phyloP scores from a whole-genome alignment of 176 grass and related monocot genomes.

The Raddia guianensis region DNA sequence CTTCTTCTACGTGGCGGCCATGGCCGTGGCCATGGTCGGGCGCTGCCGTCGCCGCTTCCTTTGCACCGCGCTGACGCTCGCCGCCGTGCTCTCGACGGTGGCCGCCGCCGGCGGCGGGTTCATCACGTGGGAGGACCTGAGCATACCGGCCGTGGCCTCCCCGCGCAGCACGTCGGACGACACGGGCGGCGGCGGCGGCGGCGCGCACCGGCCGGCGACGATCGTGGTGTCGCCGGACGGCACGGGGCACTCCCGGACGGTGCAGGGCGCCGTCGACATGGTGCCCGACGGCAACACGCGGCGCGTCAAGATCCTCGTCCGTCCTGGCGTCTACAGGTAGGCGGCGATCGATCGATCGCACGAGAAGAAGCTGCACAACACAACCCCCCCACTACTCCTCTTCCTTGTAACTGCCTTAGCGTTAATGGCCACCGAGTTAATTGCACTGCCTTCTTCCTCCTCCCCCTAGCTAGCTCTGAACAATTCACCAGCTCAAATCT shows the following conservation, averaged over 20 bases:
- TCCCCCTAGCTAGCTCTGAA: too few species aligned
- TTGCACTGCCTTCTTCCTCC: too few species aligned
- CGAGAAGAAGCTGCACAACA: too few species aligned
- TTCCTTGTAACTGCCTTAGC: slow-evolving; percentile 29
- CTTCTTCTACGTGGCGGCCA: background rate
- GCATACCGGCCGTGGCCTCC: slow-evolving; percentile 26
- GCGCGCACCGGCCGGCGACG: background rate
- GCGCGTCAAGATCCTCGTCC: slow-evolving; percentile 78
- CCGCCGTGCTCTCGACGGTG: background rate
- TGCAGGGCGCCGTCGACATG: slow-evolving; percentile 93
- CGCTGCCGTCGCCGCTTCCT: background rate
- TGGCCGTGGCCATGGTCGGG: slow-evolving; percentile 20
- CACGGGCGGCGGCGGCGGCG: background rate
- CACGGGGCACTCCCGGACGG: slow-evolving; percentile 68
- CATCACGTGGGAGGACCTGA: slow-evolving; percentile 86
- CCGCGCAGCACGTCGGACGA: slow-evolving; percentile 13
- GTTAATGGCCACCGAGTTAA: too few species aligned
- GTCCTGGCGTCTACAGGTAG: slow-evolving; percentile 79
- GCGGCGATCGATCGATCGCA: slow-evolving; percentile 14
- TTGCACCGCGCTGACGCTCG: background rate
- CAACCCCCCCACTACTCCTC: background rate
- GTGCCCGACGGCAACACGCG: slow-evolving; percentile 68
- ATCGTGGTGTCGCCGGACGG: slow-evolving; percentile 85
- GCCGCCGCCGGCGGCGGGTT: slow-evolving; percentile 19
- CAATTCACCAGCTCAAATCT: too few species aligned